A percentile compares a stretch with the other conserved stretches of the same genome.
phyloP scores from a whole-genome alignment of 768 basidiomycete species.

The Neoboletus magnificus region DNA sequence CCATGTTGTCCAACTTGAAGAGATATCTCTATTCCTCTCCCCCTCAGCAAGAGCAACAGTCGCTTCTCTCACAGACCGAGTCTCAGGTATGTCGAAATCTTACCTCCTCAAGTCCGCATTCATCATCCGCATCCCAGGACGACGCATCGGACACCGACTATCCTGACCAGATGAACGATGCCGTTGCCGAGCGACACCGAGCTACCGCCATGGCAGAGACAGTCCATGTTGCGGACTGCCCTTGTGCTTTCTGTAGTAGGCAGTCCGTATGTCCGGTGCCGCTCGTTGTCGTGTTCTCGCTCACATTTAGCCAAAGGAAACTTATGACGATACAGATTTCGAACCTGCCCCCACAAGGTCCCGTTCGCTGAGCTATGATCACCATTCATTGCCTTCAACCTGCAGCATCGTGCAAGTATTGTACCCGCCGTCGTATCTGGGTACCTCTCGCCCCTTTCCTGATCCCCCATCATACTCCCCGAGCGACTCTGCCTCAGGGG shows the following conservation, averaged over 20 bases:
- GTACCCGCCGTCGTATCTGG: conserved; percentile 24
- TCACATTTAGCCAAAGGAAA: conserved; percentile 14
- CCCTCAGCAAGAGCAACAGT: neutral
- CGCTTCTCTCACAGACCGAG: neutral
- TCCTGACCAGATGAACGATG: neutral
- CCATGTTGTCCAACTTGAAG: conserved; percentile 16
- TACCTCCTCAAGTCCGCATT: neutral
- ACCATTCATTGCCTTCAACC: conserved; percentile 15
- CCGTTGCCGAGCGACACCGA: neutral
- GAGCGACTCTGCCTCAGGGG: neutral
- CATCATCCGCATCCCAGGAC: neutral
- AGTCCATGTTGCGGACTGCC: neutral
- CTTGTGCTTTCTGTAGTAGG: neutral
- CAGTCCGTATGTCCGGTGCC: conserved; percentile 1
- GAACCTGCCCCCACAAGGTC: neutral
- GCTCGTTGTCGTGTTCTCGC: neutral
- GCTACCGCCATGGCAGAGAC: neutral
- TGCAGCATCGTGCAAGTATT: conserved; percentile 25
- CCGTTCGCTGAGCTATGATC: neutral
- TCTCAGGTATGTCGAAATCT: neutral
- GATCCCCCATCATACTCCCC: conserved; percentile 23
- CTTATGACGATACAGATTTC: neutral
- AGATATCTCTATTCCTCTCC: neutral
- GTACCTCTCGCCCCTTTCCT: conserved; percentile 1
- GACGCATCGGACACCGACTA: neutral